phyloP scores from a whole-genome alignment of 2,329 filamentous ascomycete species.

The Fusarium devonianum region DNA sequence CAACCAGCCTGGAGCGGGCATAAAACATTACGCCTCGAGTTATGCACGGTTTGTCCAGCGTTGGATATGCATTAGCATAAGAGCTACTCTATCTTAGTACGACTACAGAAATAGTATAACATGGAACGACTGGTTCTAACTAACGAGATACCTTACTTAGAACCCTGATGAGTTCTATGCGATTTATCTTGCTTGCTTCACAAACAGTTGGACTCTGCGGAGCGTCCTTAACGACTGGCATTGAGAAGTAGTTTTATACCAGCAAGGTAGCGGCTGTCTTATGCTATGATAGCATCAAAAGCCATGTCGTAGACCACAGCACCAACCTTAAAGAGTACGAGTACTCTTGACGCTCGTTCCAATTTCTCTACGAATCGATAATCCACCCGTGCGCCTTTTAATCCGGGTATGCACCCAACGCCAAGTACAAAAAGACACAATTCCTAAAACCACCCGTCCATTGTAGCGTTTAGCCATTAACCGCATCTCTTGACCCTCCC shows the following conservation, averaged over 20 bases:
- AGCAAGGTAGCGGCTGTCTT: background rate
- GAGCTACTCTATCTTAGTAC: too few relatives aligned
- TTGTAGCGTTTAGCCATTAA: background rate
- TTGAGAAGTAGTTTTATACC: too few relatives aligned
- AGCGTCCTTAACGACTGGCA: too few relatives aligned
- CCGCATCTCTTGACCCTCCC: background rate
- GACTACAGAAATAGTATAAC: background rate
- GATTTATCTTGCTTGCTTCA: too few relatives aligned
- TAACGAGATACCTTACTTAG: too few relatives aligned
- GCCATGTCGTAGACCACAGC: too few relatives aligned
- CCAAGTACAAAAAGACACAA: slow-evolving; percentile 21
- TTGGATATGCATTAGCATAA: background rate
- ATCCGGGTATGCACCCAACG: slow-evolving; percentile 38
- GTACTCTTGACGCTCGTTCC: background rate
- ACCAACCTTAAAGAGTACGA: too few relatives aligned
- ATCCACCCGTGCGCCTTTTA: slow-evolving; percentile 27
- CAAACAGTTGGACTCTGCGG: too few relatives aligned
- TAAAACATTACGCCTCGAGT: slow-evolving; percentile 4
- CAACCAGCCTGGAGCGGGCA: slow-evolving; percentile 9
- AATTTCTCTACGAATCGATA: background rate
- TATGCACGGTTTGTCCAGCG: slow-evolving; percentile 13
- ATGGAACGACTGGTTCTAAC: too few relatives aligned
- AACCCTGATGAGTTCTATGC: too few relatives aligned
- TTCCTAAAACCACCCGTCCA: background rate
- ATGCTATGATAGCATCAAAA: background rate